Conservation (phyloP, 2,329 filamentous ascomycete genomes). For the Arthrinium puccinioides region DNA sequence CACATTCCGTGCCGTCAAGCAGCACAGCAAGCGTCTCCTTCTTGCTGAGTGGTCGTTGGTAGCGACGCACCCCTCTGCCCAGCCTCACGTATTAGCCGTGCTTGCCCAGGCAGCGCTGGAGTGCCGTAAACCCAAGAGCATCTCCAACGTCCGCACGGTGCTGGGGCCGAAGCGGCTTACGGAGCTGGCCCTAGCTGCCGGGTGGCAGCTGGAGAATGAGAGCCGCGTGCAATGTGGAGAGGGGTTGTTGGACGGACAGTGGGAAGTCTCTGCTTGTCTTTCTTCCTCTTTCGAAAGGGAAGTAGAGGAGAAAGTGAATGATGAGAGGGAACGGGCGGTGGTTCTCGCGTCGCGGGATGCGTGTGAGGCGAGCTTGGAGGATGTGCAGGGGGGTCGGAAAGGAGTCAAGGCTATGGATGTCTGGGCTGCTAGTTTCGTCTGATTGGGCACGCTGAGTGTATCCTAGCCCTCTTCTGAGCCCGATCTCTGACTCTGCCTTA, state of each 20-base stretch:
- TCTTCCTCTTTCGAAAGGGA: conserved; percentile 6
- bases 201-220: conserved; percentile 10
- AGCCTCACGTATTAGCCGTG: conserved; percentile 10
- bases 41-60: conserved; percentile 10
- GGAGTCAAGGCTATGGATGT: conserved; percentile 11
- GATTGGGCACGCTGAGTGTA: background rate
- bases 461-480: no score
- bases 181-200: conserved; percentile 2
- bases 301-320: conserved; percentile 7
- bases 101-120: conserved; percentile 9
- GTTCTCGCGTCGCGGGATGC: conserved; percentile 9
- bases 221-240: conserved; percentile 5
- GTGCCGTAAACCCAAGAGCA: conserved; percentile 5
- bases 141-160: conserved; percentile 7
- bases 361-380: conserved; percentile 11
- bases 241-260: conserved; percentile 9
- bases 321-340: conserved; percentile 9
- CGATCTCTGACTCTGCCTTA: no score
- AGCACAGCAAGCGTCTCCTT: conserved; percentile 9
- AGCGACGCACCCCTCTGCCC: conserved; percentile 5
- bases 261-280: conserved; percentile 11
- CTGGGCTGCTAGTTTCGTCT: conserved; percentile 9
- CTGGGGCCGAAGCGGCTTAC: conserved; percentile 4
- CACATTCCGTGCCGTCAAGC: conserved; percentile 9
- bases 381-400: conserved; percentile 8